Evolutionary conservation across 2,329 filamentous ascomycete genomes (phyloP).

Genomic region (Ciborinia camelliae): DNA sequence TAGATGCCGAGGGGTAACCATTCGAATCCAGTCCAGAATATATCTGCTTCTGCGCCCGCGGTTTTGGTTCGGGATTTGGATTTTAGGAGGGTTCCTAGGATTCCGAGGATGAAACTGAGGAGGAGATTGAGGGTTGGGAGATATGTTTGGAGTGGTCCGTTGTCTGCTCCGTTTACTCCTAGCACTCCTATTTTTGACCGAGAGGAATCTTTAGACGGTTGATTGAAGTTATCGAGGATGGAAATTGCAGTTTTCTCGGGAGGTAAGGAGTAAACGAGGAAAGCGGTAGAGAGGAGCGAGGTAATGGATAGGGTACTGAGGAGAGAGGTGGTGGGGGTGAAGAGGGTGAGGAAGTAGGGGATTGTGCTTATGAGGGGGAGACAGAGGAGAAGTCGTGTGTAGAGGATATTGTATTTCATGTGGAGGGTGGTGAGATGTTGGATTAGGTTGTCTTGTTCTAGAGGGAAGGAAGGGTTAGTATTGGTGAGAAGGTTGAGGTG

Average conservation of each 20-base stretch:
- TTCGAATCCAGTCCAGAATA: conserved; percentile 44
- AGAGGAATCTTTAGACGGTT: background rate
- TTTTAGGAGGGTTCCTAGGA: conserved; percentile 40
- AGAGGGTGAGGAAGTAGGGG: conserved; percentile 52
- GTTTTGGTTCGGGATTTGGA: conserved; percentile 19
- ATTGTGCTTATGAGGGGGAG: conserved; percentile 56
- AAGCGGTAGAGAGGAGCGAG: conserved; percentile 60
- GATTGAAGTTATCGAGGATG: conserved; percentile 42
- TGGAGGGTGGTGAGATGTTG: conserved; percentile 52
- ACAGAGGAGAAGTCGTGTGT: conserved; percentile 54
- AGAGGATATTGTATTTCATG: conserved; percentile 54
- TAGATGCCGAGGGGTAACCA: conserved; percentile 58
- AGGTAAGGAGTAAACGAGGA: conserved; percentile 55
- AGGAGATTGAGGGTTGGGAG: conserved; percentile 59
- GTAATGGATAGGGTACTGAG: conserved; percentile 56
- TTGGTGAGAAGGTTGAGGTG: conserved; percentile 26
- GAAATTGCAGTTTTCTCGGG: conserved; percentile 53
- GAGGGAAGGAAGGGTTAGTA: background rate
- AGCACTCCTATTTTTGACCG: background rate
- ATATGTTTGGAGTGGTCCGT: conserved; percentile 53
- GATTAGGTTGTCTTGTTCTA: conserved; percentile 66
- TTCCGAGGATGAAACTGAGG: conserved; percentile 51
- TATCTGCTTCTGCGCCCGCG: conserved; percentile 25
- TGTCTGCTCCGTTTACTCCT: conserved; percentile 4
- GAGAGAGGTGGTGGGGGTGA: conserved; percentile 38